phyloP scores from a whole-genome alignment of 2,329 filamentous ascomycete species.

The Fusarium odoratissimum region DNA sequence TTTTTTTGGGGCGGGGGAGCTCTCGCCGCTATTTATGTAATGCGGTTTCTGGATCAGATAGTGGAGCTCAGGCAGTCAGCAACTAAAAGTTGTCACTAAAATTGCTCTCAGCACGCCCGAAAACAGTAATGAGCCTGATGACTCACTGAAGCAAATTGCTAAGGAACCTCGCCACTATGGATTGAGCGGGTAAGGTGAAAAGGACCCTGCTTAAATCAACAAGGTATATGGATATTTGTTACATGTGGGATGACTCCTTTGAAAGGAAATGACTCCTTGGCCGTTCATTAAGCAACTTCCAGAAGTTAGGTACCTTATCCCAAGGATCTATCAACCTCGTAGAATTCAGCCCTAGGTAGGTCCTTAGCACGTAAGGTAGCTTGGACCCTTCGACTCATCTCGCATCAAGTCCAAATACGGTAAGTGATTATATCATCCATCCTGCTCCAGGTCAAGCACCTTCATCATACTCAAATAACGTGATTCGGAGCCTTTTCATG shows the following conservation, averaged over 20 bases:
- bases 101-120: background rate
- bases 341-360: slow-evolving; percentile 7
- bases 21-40: slow-evolving; percentile 43
- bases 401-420: slow-evolving; percentile 32
- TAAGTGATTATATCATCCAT: slow-evolving; percentile 17
- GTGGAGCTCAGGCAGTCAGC: slow-evolving; percentile 10
- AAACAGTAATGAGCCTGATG: slow-evolving; percentile 21
- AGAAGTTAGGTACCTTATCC: background rate
- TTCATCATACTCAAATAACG: background rate
- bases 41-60: slow-evolving; percentile 4
- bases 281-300: background rate
- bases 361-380: background rate
- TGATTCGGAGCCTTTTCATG: slow-evolving; percentile 1
- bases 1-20: slow-evolving; percentile 16
- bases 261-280: slow-evolving; percentile 15
- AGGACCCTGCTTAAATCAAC: background rate
- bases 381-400: slow-evolving; percentile 39
- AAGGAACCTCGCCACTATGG: slow-evolving; percentile 14
- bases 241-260: slow-evolving; percentile 8
- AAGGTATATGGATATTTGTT: background rate
- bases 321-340: background rate
- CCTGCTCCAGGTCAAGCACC: background rate
- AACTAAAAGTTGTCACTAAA: background rate
- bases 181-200: background rate
- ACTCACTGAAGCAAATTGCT: slow-evolving; percentile 8